Evolutionary conservation across 2,329 filamentous ascomycete species (phyloP).

Genomic region (Cladosporium sp.): DNA sequence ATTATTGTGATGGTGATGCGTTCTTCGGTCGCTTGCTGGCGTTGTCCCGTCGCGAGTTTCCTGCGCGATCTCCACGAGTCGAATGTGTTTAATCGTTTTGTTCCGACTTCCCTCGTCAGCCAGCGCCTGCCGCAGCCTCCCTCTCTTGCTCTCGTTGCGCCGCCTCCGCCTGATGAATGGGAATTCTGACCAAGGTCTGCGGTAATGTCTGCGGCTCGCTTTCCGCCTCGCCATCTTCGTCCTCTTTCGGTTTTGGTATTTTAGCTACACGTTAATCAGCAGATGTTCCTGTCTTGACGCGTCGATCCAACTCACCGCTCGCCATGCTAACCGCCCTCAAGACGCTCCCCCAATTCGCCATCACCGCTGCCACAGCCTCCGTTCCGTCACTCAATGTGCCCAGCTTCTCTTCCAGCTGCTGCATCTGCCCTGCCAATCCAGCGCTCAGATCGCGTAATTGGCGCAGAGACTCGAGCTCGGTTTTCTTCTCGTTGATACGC

Average conservation of each 20-base stretch:
- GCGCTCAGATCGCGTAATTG: slow-evolving; percentile 74
- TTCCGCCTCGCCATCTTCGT: slow-evolving; percentile 37
- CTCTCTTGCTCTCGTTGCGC: slow-evolving; percentile 23
- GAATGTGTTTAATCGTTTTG: no score
- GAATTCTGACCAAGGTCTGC: slow-evolving; percentile 77
- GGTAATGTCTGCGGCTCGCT: slow-evolving; percentile 48
- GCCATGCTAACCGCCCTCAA: slow-evolving; percentile 81
- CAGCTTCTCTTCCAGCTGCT: slow-evolving; percentile 70
- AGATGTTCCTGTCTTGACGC: neutral
- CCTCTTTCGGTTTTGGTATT: slow-evolving; percentile 55
- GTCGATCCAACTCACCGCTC: slow-evolving; percentile 54
- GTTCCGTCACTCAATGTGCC: slow-evolving; percentile 73
- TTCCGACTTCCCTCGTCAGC: neutral
- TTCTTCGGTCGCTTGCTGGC: no score
- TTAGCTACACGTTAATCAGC: slow-evolving; percentile 48
- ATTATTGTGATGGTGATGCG: no score
- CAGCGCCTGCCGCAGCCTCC: slow-evolving; percentile 7
- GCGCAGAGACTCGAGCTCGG: slow-evolving; percentile 71
- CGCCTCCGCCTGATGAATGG: slow-evolving; percentile 59
- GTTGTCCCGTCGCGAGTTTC: no score
- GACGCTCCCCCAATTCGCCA: slow-evolving; percentile 85
- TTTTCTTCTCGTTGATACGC: slow-evolving; percentile 79
- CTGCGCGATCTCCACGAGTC: no score
- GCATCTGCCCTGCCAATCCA: slow-evolving; percentile 74
- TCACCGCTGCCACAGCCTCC: slow-evolving; percentile 76